Percentiles rank a stretch among this genome's conserved stretches.
phyloP scores from a whole-genome alignment of 2,329 filamentous ascomycete species.

The Amauroascus verrucosus region DNA sequence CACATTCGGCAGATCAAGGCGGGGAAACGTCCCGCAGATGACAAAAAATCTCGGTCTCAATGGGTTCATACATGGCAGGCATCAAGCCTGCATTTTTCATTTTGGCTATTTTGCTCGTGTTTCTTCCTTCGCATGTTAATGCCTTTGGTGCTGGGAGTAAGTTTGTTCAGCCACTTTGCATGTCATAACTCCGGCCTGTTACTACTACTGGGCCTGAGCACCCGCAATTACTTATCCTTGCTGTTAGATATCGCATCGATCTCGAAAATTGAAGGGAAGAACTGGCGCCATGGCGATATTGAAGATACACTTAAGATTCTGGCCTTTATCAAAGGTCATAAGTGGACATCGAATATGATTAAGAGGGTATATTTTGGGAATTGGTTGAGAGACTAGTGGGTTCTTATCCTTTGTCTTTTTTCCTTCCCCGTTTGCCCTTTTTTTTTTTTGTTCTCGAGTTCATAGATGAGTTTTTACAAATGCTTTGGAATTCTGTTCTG shows the following conservation, averaged over 20 bases:
- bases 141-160: slow-evolving; percentile 17
- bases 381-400: slow-evolving; percentile 67
- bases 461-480: too few species aligned
- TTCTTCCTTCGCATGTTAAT: slow-evolving; percentile 9
- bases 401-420: slow-evolving; percentile 1
- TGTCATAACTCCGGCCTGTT: background rate
- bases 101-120: slow-evolving; percentile 7
- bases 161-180: background rate
- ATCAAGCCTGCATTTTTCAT: slow-evolving; percentile 7
- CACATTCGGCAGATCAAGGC: background rate
- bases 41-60: background rate
- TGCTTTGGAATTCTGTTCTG: too few species aligned
- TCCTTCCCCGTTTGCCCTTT: background rate
- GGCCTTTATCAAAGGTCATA: slow-evolving; percentile 67
- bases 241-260: slow-evolving; percentile 42
- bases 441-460: background rate
- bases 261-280: slow-evolving; percentile 41
- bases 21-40: background rate
- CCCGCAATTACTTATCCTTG: background rate
- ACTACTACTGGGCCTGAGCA: too few species aligned
- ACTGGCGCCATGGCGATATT: slow-evolving; percentile 55
- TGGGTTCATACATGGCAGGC: slow-evolving; percentile 4
- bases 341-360: slow-evolving; percentile 71
- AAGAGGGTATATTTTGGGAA: slow-evolving; percentile 77
- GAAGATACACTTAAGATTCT: slow-evolving; percentile 72